Evolutionary conservation across 2,329 filamentous ascomycete genomes (phyloP), one percentile per base, ranked within the genome.

Genomic region (Arthrobotrys sphaeroides): DNA sequence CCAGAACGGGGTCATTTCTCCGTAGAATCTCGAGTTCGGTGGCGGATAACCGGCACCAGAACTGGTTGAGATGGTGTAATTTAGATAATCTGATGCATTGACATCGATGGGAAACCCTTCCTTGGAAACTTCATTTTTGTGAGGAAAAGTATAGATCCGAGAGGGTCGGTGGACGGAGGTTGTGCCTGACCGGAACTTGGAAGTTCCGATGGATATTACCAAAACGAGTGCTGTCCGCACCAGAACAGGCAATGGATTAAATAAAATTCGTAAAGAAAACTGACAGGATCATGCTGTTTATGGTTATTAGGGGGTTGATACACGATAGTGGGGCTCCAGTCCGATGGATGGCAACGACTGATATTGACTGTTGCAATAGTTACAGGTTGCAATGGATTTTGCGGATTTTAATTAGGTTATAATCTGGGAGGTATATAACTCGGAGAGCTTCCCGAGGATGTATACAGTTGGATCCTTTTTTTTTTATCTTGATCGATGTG

Each of bases 81-180:
- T 43, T 20, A 43, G 16, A 20, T 22, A 22, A 43, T 43, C 3
- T 7, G 16, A n/a, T 10, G 47, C 47, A 51, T 51, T 51, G 47
- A 26, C 47, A 53, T 53, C 47, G 26, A 53, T 53, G 47, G 31
- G 40, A 51, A 22, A 33, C 31, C 47, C 6, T 16, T 31, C 47
- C 12, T 64, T 12, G 38, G 59, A 13, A 9, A 5, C 22, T 51
- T 53, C 5, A 36, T 28, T 33, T 53, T 36, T 38, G 28, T 59
- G 18, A 28, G 55, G 66, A 38, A 70, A 31, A 16, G 26, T 7
- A 42, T 49, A 70, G 20, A 70, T 70, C 66, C 55, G 66, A 70
- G 31, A 51, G 13, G 47, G 38, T 74, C 70, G 70, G 70, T 43
- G 70, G 51, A 74, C 70, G 70, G 70, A 74, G 64, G 62, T 74